Evolutionary conservation across 2,329 filamentous ascomycete genomes (phyloP).

Genomic region (Torrubiella hemipterigena): DNA sequence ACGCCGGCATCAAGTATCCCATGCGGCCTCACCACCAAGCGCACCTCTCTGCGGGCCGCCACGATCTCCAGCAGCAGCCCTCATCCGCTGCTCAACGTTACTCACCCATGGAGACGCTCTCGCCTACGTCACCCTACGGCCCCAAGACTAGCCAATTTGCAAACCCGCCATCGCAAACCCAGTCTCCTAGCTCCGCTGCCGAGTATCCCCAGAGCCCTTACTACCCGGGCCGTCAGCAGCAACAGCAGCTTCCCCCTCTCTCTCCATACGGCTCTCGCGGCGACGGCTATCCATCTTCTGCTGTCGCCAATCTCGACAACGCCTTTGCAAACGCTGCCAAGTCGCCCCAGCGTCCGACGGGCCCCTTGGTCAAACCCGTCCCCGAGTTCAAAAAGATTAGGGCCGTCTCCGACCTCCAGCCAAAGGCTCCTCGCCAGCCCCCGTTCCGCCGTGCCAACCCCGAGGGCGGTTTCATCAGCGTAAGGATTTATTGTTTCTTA

Average conservation of each 20-base stretch:
- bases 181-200: constrained; percentile 62
- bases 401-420: constrained; percentile 60
- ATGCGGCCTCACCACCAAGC: constrained; percentile 69
- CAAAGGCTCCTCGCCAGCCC: constrained; percentile 77
- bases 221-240: constrained; percentile 34
- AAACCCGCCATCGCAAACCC: constrained; percentile 44
- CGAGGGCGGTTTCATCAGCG: constrained; percentile 95
- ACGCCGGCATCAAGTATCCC: constrained; percentile 76
- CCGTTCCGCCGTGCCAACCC: constrained; percentile 88
- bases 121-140: constrained; percentile 68
- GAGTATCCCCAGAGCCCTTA: constrained; percentile 51
- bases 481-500: constrained; percentile 31
- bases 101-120: constrained; percentile 87
- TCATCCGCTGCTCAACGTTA: constrained; percentile 83
- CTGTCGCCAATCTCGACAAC: constrained; percentile 59
- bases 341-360: constrained; percentile 42
- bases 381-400: constrained; percentile 79
- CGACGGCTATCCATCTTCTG: constrained; percentile 62
- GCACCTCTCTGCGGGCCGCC: constrained; percentile 39
- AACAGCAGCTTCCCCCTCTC: constrained; percentile 63
- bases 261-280: constrained; percentile 55
- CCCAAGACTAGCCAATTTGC: constrained; percentile 46
- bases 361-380: constrained; percentile 48
- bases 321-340: constrained; percentile 46
- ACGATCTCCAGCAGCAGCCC: constrained; percentile 30